Percentiles rank a stretch among this genome's conserved stretches.
These are phyloP conservation scores for Trichosanthes cucumerina DNA, from an alignment of 306 rosid genomes.

Conservation along the genomic window DNA sequence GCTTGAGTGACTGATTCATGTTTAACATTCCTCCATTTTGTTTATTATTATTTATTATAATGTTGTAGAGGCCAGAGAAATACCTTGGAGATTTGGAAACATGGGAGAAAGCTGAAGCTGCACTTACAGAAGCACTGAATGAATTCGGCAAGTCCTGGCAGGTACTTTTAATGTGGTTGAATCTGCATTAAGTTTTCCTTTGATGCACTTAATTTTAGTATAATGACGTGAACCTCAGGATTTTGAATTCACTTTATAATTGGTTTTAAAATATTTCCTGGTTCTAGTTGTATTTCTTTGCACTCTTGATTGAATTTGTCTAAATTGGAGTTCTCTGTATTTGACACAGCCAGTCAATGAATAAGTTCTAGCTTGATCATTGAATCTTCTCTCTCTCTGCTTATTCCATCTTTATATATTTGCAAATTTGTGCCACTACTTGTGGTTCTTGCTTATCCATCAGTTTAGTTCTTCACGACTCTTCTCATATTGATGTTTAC, in stretches of 20 bases:
- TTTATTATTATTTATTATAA: neutral
- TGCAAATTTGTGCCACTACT: neutral
- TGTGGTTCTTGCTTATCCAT: neutral
- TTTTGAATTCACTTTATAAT: neutral
- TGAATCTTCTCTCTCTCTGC: neutral
- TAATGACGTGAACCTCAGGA: neutral
- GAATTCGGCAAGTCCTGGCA: constrained; percentile 88
- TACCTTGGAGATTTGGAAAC: constrained; percentile 65
- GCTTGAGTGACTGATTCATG: neutral
- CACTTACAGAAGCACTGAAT: constrained; percentile 70
- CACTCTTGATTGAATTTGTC: neutral
- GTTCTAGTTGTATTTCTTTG: neutral
- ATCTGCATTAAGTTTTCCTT: neutral
- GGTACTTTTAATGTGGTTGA: constrained; percentile 33
- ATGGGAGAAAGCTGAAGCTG: constrained; percentile 89
- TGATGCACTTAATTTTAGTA: neutral
- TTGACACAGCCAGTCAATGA: neutral
- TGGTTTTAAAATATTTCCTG: neutral
- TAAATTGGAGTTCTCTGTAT: neutral
- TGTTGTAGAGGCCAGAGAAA: constrained; percentile 65
- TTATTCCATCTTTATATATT: neutral
- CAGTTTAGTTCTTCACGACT: neutral
- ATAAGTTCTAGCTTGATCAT: neutral
- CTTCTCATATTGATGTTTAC: neutral
- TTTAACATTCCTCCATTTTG: neutral